phyloP scores from a whole-genome alignment of 768 basidiomycete species.

The Mrakia blollopis region DNA sequence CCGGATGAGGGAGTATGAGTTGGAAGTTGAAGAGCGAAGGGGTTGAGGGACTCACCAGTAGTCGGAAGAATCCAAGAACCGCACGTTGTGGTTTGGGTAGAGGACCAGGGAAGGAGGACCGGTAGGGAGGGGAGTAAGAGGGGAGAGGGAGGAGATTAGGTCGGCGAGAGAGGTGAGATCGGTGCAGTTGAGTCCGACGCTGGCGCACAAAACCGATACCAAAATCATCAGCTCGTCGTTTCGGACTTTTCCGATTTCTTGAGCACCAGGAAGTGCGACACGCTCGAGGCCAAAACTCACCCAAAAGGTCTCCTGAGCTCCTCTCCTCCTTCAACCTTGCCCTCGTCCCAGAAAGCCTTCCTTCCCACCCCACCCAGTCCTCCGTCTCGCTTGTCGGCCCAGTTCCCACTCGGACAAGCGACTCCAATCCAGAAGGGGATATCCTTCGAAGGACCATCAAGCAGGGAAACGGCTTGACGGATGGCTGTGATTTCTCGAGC shows the following conservation, averaged over 20 bases:
- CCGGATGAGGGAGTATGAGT: background rate
- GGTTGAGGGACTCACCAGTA: constrained; percentile 24
- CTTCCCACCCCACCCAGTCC: constrained; percentile 17
- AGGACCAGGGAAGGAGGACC: constrained; percentile 19
- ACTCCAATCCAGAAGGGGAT: constrained; percentile 30
- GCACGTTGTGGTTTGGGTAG: constrained; percentile 32
- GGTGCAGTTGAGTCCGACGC: constrained; percentile 31
- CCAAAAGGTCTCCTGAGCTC: constrained; percentile 21
- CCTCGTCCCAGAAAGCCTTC: constrained; percentile 28
- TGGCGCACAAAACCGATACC: background rate
- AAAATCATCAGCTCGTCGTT: background rate
- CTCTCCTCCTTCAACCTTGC: background rate
- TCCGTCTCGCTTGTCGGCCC: constrained; percentile 30
- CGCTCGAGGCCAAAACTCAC: background rate
- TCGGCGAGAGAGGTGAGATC: constrained; percentile 12
- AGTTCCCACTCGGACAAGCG: constrained; percentile 23
- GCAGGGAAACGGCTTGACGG: constrained; percentile 53
- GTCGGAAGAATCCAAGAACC: constrained; percentile 22
- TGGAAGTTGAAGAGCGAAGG: too few relatives aligned
- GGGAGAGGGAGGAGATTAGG: constrained; percentile 13
- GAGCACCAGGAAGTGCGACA: too few relatives aligned
- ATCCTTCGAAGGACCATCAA: constrained; percentile 37
- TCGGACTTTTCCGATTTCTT: too few relatives aligned
- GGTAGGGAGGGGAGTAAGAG: background rate
- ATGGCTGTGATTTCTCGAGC: constrained; percentile 62